Base-by-base conservation (phyloP, 208 protist genomes). In the Phytomonas sp. region DNA sequence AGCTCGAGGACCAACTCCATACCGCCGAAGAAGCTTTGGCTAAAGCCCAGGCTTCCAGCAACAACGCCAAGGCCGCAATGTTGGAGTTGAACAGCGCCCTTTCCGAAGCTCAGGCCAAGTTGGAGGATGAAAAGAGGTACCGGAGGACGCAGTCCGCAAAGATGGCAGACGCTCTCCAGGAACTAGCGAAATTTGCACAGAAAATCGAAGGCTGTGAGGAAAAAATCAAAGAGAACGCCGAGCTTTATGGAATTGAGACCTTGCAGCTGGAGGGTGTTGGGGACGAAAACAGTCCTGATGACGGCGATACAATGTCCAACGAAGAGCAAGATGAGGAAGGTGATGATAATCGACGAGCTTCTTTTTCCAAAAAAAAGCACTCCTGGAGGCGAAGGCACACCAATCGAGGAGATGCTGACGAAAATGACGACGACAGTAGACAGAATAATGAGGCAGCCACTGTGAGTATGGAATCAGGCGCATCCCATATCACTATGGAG, bases 171-270 rank as follows among this genome's bases (percentile, higher is more conserved):
- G 80, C 83, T 30, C 70, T 93, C 66, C 83, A 93, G 75, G 87
- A 95, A 69, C 62, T 97, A 15, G 81, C 77, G 31, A 91, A 96
- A 75, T 94, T 87, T 75, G 80, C 87, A 71, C 82, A 95, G 74
- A 95, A 95, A 71, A 95, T 94, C 68, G 85, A 94, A 11, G 82
- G 83, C 30, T 90, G 84, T 70, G 90, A 96, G 73, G 80, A 83
- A 72, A 93, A 93, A 63, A 93, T 97, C 26, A 74, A 77, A 23
- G 84, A 93, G 64, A 96, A 94, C 70, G 82, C 81, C 2, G 84
- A 91, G 75, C 71, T 94, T n/a, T 97, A 96, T 69, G 93, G 93
- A 34, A 71, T 80, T 36, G 87, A 93, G 62, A 95, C 92, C 30
- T 79, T 93, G 31, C 74, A 90, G 64, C 71, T 88, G 0, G 70